These are phyloP conservation scores for Gelatoporia subvermispora DNA, from an alignment of 768 basidiomycete species.

Conservation along the genomic window DNA sequence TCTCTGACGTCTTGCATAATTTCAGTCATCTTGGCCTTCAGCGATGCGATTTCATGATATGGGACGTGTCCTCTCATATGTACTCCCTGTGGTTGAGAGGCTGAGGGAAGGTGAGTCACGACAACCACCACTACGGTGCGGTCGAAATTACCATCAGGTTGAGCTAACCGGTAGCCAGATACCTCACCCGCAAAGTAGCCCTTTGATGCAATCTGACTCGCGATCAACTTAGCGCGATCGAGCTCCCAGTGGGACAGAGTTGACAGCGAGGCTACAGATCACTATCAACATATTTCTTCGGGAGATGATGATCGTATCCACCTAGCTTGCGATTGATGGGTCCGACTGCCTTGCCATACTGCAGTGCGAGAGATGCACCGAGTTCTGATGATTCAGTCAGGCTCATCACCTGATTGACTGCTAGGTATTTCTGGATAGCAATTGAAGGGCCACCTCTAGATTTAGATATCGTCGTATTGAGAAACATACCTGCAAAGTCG, in stretches of 20 bases:
- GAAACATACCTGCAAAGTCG: conserved; percentile 69
- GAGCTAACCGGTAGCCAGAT: conserved; percentile 71
- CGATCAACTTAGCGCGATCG: conserved; percentile 77
- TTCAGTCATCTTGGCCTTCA: conserved; percentile 63
- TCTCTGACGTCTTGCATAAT: conserved; percentile 64
- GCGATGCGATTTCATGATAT: conserved; percentile 52
- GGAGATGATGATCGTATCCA: conserved; percentile 33
- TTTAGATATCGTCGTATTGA: neutral
- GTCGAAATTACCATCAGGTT: conserved; percentile 48
- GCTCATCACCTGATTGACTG: conserved; percentile 62
- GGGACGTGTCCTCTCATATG: conserved; percentile 42
- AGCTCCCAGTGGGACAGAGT: conserved; percentile 59
- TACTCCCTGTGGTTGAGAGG: neutral
- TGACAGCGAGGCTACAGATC: conserved; percentile 46
- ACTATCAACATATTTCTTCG: neutral
- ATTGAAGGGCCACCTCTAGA: neutral
- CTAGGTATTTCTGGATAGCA: conserved; percentile 75
- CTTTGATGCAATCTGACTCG: conserved; percentile 85
- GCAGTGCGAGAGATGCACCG: conserved; percentile 85
- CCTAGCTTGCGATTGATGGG: conserved; percentile 72
- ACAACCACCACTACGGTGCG: neutral
- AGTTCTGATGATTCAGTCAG: conserved; percentile 80
- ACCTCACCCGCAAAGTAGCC: conserved; percentile 88
- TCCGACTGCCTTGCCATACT: conserved; percentile 78
- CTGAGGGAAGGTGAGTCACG: neutral